Conservation (phyloP, 345 rosid genomes). For the Lepidium didymum region DNA sequence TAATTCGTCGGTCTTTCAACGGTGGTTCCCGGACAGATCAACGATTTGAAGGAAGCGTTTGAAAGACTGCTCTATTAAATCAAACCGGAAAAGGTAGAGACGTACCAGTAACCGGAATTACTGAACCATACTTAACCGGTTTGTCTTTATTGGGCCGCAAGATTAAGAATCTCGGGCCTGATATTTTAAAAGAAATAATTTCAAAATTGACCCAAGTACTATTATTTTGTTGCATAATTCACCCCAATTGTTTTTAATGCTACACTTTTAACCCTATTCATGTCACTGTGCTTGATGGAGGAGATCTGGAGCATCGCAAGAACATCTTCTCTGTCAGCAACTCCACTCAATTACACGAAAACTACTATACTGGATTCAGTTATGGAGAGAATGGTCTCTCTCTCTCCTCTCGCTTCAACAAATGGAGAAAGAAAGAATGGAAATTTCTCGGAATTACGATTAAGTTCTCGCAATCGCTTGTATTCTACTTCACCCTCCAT, state of each 20-base stretch:
- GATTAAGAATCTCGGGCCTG: neutral
- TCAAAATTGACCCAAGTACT: neutral
- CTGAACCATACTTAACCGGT: neutral
- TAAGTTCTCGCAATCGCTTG: neutral
- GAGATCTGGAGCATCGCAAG: conserved; percentile 36
- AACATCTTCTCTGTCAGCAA: conserved; percentile 9
- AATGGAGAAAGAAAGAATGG: neutral
- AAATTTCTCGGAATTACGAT: neutral
- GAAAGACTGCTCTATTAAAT: neutral
- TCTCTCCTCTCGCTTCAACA: neutral
- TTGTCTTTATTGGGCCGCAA: neutral
- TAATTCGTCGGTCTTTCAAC: neutral
- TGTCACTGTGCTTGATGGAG: conserved; percentile 16
- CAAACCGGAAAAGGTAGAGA: neutral
- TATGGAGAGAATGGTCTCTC: neutral
- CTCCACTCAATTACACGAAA: neutral
- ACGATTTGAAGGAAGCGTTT: neutral
- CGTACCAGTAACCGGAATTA: neutral
- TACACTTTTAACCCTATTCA: neutral
- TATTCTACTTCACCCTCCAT: neutral
- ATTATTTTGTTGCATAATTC: neutral
- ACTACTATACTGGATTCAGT: too few species aligned
- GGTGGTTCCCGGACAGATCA: conserved; percentile 1
- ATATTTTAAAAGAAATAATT: neutral
- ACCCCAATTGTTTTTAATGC: neutral